These are phyloP conservation scores for Aspergillus cavernicola DNA, from an alignment of 495 filamentous ascomycete genomes.

Conservation along the genomic window DNA sequence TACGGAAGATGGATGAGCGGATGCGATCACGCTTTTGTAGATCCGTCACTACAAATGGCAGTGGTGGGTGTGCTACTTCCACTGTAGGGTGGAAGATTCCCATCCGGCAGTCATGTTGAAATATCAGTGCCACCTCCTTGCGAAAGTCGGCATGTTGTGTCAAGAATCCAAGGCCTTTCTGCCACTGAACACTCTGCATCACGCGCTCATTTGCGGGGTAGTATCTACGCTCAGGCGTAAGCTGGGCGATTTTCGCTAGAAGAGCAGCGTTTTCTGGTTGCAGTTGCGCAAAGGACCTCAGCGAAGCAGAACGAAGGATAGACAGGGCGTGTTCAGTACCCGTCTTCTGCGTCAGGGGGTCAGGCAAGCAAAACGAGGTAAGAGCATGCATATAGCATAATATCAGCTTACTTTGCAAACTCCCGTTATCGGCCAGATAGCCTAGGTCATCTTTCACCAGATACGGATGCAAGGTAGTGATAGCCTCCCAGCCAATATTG, in stretches of 20 bases:
- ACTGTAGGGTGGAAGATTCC: conserved; percentile 15
- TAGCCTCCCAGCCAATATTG: conserved; percentile 19
- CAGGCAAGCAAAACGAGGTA: conserved; percentile 55
- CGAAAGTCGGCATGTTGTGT: conserved; percentile 52
- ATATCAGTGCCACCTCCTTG: conserved; percentile 34
- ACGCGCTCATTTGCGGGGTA: conserved; percentile 51
- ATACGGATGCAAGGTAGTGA: conserved; percentile 38
- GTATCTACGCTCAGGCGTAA: conserved; percentile 51
- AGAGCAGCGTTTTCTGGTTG: conserved; percentile 32
- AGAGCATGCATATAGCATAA: conserved; percentile 57
- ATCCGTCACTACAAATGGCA: conserved; percentile 7
- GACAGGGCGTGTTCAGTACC: conserved; percentile 59
- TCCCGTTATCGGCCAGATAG: conserved; percentile 46
- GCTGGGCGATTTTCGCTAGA: conserved; percentile 40
- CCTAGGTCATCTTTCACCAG: conserved; percentile 48
- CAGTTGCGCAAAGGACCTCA: conserved; percentile 49
- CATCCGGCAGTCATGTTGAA: conserved; percentile 30
- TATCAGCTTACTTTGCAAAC: conserved; percentile 50
- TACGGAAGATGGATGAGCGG: conserved; percentile 45
- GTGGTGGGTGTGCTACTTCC: background rate
- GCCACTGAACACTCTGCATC: conserved; percentile 50
- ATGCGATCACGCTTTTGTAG: conserved; percentile 42
- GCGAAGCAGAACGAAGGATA: conserved; percentile 45
- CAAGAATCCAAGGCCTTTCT: conserved; percentile 35
- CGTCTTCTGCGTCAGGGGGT: conserved; percentile 53